A percentile compares a stretch with the other conserved stretches of the same genome.
Evolutionary conservation across 2,329 filamentous ascomycete species (phyloP).

Genomic region (Cladosporium austrohemisphaericum): DNA sequence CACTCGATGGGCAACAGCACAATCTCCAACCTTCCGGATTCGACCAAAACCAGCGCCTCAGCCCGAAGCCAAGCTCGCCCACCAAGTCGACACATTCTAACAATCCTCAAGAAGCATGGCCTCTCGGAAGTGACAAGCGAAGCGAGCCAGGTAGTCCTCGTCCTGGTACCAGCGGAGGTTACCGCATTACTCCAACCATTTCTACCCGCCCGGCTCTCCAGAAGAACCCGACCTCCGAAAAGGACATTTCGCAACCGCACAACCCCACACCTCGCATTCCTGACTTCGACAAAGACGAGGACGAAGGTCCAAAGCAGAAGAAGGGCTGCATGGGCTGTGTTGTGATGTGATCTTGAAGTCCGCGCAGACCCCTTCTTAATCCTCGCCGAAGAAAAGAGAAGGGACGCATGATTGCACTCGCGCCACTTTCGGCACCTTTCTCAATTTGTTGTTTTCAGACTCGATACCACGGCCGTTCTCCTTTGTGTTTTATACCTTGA

Average conservation of each 20-base stretch:
- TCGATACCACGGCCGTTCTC: slow-evolving; percentile 13
- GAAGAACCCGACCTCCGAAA: slow-evolving; percentile 16
- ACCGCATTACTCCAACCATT: slow-evolving; percentile 47
- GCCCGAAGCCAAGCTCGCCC: slow-evolving; percentile 32
- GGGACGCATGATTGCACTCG: background rate
- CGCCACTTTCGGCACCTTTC: background rate
- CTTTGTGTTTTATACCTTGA: background rate
- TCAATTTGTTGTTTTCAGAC: background rate
- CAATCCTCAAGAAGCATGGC: slow-evolving; percentile 22
- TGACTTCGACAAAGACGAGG: slow-evolving; percentile 52
- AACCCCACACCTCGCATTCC: slow-evolving; percentile 50
- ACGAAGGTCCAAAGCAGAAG: slow-evolving; percentile 47
- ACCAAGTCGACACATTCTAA: slow-evolving; percentile 3
- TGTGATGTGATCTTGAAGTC: slow-evolving; percentile 74
- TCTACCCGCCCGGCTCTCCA: slow-evolving; percentile 25
- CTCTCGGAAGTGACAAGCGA: slow-evolving; percentile 23
- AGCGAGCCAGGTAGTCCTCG: slow-evolving; percentile 26
- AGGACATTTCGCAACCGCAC: slow-evolving; percentile 24
- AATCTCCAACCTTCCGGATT: background rate
- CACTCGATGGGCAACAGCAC: background rate
- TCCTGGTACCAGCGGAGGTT: slow-evolving; percentile 44
- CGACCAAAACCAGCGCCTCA: background rate
- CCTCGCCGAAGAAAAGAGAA: background rate
- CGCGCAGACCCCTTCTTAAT: too few species aligned
- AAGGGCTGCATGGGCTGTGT: slow-evolving; percentile 67